Base-by-base conservation (phyloP, 1,284 basidiomycete genomes). In the Apiotrichum akiyoshidainum region DNA sequence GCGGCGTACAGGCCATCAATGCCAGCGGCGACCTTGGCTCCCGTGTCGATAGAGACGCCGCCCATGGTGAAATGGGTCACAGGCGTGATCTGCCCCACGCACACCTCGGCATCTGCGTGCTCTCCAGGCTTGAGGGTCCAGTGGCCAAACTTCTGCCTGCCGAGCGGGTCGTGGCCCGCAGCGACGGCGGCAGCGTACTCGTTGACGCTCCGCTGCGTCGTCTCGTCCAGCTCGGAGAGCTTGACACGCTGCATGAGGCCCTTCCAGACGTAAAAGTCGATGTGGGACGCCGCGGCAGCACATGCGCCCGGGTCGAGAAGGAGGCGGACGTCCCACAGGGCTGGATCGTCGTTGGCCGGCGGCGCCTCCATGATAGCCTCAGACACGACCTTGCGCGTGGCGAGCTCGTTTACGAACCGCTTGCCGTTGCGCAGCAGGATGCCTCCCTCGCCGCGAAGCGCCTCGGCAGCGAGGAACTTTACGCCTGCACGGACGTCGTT, bases 61-160 rank as follows among this genome's bases (percentile, higher is more conserved):
- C 60, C 60, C 60, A 61, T 61, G 5, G 60, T 61, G 14, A 58
- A 61, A 54, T 61, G 60, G 35, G 46, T 42, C 16, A 61, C 53
- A 2, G 60, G 60, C 12, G 60, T 61, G 19, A 61, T 37, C 7
- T 16, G 21, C 22, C 60, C 60, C 13, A 61, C 39, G 46, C 22
- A 53, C 14, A 61, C 57, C 31, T 61, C 60, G 1, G 44, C 46
- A 10, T 13, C 37, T 16, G 37, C 37, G 37, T 37, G 5, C 34
- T 58, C 49, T 5, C 21, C n/a, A 13, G 56, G 40, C 13, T 10
- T 5, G 1, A 58, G 57, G 19, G 0, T 46, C 60, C 60, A 61
- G 41, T 51, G 34, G 16, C 60, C 60, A 37, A 37, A 40, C 21
- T 41, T 33, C 6, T 9, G 26, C 13, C 60, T 42, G 0, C 60